Evolutionary conservation across 352 stramenopile genomes (phyloP), one percentile per base, ranked within the genome.

Genomic region (Albugo laibachii): DNA sequence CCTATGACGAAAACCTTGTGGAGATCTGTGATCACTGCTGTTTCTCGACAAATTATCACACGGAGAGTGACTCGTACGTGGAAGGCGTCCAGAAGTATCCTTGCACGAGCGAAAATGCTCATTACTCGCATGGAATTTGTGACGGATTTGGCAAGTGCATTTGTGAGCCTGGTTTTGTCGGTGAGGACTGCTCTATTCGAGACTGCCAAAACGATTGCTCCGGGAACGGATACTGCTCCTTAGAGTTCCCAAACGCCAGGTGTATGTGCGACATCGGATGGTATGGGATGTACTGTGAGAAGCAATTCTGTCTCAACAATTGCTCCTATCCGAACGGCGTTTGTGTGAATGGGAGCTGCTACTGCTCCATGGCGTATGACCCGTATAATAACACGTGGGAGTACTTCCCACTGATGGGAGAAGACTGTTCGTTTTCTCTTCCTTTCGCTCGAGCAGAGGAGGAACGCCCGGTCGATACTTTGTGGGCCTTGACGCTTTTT

Each of bases 141-240:
- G 89, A 98, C 57, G 92, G 93, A 2, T 97, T 96, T 66, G 93
- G 92, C 27, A 89, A 73, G 18, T 97, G 92, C 55, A 94, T 97
- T 41, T 98, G 93, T 61, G 66, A 68, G 13, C 88, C 89, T 24
- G 84, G 89, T 5, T 98, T 97, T 52, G 79, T 98, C 14, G 83
- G 83, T 0, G 58, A 76, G 0, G 72, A 87, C 51, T 97, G 92
- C 59, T 91, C 78, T 19, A 95, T 96, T 42, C 79, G 91, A 11
- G 83, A 98, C 60, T 98, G 93, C 52, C 71, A 65, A 36, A 50
- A 69, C 53, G 93, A 94, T 44, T 96, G 85, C 53, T 93, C 68
- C 11, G 83, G 77, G 14, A 89, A 97, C 54, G 93, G 93, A 27
- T 97, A 92, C 58, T 98, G 93, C 67, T 92, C 72, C 0, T 67